Conservation (phyloP, 2,329 filamentous ascomycete species). For the Fusarium concolor region DNA sequence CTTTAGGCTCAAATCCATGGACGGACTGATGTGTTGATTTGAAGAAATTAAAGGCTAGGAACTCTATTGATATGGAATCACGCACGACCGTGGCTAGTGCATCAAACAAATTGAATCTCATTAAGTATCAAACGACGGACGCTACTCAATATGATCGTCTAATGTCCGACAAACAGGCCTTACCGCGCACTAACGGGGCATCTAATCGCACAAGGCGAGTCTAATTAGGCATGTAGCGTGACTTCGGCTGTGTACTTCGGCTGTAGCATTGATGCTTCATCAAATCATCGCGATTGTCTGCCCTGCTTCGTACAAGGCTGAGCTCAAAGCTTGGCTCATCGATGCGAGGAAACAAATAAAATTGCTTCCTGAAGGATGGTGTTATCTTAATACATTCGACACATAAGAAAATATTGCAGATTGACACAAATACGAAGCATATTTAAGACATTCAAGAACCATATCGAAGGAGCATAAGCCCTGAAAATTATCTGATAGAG, state of each 20-base stretch:
- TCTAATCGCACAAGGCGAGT: slow-evolving; percentile 7
- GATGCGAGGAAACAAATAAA: slow-evolving; percentile 11
- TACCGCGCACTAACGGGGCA: slow-evolving; percentile 2
- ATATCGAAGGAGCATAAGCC: slow-evolving; percentile 15
- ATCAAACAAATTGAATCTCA: slow-evolving; percentile 35
- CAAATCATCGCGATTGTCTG: background rate
- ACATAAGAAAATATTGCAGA: background rate
- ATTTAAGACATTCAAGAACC: background rate
- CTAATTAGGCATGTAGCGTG: background rate
- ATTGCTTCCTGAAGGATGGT: slow-evolving; percentile 2
- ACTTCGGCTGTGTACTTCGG: background rate
- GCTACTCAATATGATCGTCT: slow-evolving; percentile 14
- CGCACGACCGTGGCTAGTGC: slow-evolving; percentile 34
- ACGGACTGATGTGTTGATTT: background rate
- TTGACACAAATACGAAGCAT: background rate
- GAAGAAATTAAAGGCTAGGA: slow-evolving; percentile 33
- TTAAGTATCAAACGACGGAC: slow-evolving; percentile 21
- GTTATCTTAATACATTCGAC: slow-evolving; percentile 6
- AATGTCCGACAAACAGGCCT: slow-evolving; percentile 16
- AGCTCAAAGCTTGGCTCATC: slow-evolving; percentile 2
- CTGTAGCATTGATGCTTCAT: background rate
- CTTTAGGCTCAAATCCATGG: background rate
- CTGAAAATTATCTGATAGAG: slow-evolving; percentile 4
- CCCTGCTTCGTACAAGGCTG: slow-evolving; percentile 2
- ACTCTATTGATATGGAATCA: slow-evolving; percentile 14